Base-by-base conservation (phyloP, 2,329 filamentous ascomycete species). In the Dactylellina cionopaga region DNA sequence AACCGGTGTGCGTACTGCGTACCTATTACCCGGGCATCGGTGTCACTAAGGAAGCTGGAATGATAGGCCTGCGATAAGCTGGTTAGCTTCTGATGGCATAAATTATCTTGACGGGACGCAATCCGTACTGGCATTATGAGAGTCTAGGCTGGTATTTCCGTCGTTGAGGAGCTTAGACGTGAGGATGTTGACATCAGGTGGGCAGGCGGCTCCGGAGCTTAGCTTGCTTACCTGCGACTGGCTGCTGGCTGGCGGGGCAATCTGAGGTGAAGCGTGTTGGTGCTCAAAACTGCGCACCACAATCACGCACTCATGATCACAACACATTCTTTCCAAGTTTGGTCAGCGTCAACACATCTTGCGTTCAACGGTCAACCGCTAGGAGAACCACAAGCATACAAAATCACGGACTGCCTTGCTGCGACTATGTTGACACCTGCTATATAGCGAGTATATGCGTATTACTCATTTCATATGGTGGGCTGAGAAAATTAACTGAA, bases 1-100 rank as follows among this genome's bases (percentile, higher is more conserved):
- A 55, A 25, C 25, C 44, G 33, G 39, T 46, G 15, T 22, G 44
- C 25, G 27, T 24, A 22, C 17, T 29, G 46, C 58, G 44, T 74
- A 77, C 76, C 76, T 70, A 78, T 77, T 62, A 77, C 63, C 49
- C 76, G 76, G 69, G 75, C 75, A 63, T 78, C 75, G 39, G 76
- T 75, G 60, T 78, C 76, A 41, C 76, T 71, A 13, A 78, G 75
- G 60, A 78, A 78, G 31, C 75, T 75, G 41, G 76, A 78, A 43
- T 78, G 76, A 65, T 78, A 78, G 41, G 76, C 75, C 76, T 78
- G 19, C 10, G 25, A 39, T 59, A 27, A n/a, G 6, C 17, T 13
- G 1, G 27, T 68, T 35, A 68, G 52, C 33, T 15, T 29, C 43
- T 7, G 7, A 29, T 6, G 4, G 15, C 22, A 27, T 5, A 24